phyloP scores from a whole-genome alignment of 495 filamentous ascomycete species.

The Lindgomyces ingoldianus region DNA sequence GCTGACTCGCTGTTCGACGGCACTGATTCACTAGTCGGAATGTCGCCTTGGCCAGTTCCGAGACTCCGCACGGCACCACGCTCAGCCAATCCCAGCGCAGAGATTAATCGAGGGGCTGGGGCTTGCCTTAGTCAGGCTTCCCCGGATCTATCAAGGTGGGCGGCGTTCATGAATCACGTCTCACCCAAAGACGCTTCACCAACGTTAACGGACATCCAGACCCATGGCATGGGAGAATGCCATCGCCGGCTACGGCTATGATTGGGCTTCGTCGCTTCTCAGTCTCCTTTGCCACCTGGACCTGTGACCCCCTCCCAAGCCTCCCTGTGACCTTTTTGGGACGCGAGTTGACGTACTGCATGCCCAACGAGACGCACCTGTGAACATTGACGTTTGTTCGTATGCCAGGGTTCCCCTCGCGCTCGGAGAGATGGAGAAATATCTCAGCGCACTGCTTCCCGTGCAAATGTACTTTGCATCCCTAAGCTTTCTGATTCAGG shows the following conservation, averaged over 20 bases:
- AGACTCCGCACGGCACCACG: too few species aligned
- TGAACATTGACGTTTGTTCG: conserved; percentile 3
- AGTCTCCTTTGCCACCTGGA: not conserved
- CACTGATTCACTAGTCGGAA: not conserved
- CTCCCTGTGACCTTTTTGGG: conserved; percentile 9
- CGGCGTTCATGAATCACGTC: not conserved
- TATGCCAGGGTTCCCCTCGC: conserved; percentile 5
- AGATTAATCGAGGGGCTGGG: too few species aligned
- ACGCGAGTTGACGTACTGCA: conserved; percentile 11
- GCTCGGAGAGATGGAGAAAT: conserved; percentile 14
- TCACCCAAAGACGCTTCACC: not conserved
- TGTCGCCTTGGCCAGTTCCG: not conserved
- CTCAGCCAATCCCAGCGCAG: too few species aligned
- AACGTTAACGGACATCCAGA: not conserved
- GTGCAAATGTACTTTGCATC: not conserved
- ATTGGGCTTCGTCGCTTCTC: not conserved
- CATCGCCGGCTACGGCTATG: not conserved
- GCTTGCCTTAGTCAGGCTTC: not conserved
- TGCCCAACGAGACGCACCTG: not conserved
- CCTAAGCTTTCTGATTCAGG: not conserved
- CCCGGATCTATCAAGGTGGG: not conserved
- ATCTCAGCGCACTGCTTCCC: not conserved
- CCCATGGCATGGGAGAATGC: conserved; percentile 15
- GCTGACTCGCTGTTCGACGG: not conserved
- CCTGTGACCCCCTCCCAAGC: conserved; percentile 10